A percentile compares a stretch with the other conserved stretches of the same genome.
phyloP scores from a whole-genome alignment of 1,284 basidiomycete species.

The Puccinia triticina region DNA sequence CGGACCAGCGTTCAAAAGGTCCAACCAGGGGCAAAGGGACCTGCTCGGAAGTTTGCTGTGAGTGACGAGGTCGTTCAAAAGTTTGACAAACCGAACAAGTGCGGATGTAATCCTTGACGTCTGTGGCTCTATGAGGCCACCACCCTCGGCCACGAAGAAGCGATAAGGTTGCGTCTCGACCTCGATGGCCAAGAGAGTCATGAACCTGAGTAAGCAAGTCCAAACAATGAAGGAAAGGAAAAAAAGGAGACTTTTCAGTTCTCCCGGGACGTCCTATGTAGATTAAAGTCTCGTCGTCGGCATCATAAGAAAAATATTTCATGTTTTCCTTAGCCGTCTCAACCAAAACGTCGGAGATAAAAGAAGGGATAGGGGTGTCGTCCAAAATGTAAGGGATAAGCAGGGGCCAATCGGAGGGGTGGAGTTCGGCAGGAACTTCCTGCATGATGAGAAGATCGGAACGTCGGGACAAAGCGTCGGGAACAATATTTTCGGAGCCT shows the following conservation, averaged over 20 bases:
- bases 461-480: constrained; percentile 23
- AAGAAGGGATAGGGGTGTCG: not conserved
- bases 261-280: not conserved
- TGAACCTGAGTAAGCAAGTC: no score
- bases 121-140: not conserved
- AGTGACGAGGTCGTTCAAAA: not conserved
- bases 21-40: not conserved
- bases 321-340: not conserved
- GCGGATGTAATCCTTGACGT: not conserved
- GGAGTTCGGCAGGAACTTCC: not conserved
- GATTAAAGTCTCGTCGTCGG: not conserved
- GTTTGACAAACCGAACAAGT: not conserved
- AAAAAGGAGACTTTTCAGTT: not conserved
- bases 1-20: constrained; percentile 21
- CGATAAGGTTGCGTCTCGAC: not conserved
- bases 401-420: constrained; percentile 16
- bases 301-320: not conserved
- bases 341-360: not conserved
- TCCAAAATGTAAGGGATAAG: not conserved
- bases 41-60: not conserved
- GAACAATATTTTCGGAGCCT: not conserved
- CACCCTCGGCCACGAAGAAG: not conserved
- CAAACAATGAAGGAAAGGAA: not conserved
- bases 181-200: not conserved
- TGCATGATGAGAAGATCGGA: not conserved